Conservation (phyloP, 2,329 filamentous ascomycete species). For the Ustilaginoidea virens region DNA sequence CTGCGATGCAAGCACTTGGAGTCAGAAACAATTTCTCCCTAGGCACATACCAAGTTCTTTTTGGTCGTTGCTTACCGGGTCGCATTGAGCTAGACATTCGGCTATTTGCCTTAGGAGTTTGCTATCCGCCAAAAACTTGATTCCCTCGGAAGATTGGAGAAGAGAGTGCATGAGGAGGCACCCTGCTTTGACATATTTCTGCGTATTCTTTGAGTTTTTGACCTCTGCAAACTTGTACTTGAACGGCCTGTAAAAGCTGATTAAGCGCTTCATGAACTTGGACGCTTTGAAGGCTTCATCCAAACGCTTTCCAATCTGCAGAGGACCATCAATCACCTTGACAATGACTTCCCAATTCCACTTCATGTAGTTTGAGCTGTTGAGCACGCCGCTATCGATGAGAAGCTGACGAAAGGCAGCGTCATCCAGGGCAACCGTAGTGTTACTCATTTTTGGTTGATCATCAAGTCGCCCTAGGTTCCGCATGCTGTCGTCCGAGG, state of each 20-base stretch:
- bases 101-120: conserved; percentile 88
- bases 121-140: conserved; percentile 75
- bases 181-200: conserved; percentile 82
- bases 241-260: conserved; percentile 93
- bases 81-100: conserved; percentile 89
- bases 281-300: conserved; percentile 90
- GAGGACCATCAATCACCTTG: conserved; percentile 79
- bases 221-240: conserved; percentile 90
- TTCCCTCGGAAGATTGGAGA: conserved; percentile 71
- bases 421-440: conserved; percentile 37
- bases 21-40: no score
- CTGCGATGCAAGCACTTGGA: conserved; percentile 22
- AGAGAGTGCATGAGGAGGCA: conserved; percentile 79
- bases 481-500: conserved; percentile 28
- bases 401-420: conserved; percentile 48
- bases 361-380: conserved; percentile 79
- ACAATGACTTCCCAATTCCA: conserved; percentile 97
- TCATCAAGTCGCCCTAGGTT: conserved; percentile 39
- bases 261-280: conserved; percentile 87
- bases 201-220: conserved; percentile 79
- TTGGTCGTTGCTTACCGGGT: conserved; percentile 44
- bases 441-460: conserved; percentile 31
- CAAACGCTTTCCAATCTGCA: conserved; percentile 78
- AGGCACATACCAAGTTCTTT: no score
- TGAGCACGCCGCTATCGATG: conserved; percentile 72